Base-by-base conservation (phyloP, 2,329 filamentous ascomycete species). In the Aspergillus fumigatiaffinis region DNA sequence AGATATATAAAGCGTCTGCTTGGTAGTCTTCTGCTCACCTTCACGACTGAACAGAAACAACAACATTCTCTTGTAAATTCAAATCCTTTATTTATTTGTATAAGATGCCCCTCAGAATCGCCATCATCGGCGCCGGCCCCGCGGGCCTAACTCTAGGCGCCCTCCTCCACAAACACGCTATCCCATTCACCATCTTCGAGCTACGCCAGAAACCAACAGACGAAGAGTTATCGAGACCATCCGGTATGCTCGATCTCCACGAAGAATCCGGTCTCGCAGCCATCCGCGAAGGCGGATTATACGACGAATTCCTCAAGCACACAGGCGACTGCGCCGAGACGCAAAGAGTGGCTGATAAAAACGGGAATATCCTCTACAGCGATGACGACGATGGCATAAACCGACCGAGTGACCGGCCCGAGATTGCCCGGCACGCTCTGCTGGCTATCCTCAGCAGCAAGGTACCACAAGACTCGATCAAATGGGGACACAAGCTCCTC, bases 131-230 rank as follows among this genome's bases (percentile, higher is more conserved):
- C 42, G 59, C 51, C 23, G 75, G 75, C 3, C 75, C 73, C n/a
- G 71, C 71, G 5, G 68, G 68, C 3, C 52, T 68, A 3, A 66
- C 65, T 1, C 55, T 71, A 8, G 66, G 57, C 35, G 57, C 60
- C 12, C 54, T 71, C 6, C 63, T 71, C 0, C 57, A 67, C 28
- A 55, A 59, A 26, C 53, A 53, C 48, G 28, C 52, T 8, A 68
- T 71, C 14, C 52, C 59, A 50, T 63, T 60, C 41, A 67, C 60
- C 3, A 56, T 71, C 42, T 71, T 62, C 50, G 75, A 77, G 64
- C 57, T 53, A 4, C 62, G 62, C 51, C 64, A 66, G n/a, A 68
- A 72, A 63, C 72, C 50, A 62, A 66, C 50, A 7, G 61, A 54
- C 3, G 50, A 52, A 50, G 60, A 59, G 9, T 57, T 57, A n/a